These are phyloP conservation scores for Elaeis guineensis DNA, from an alignment of 176 grass and related monocot genomes.

Conservation along the genomic window DNA sequence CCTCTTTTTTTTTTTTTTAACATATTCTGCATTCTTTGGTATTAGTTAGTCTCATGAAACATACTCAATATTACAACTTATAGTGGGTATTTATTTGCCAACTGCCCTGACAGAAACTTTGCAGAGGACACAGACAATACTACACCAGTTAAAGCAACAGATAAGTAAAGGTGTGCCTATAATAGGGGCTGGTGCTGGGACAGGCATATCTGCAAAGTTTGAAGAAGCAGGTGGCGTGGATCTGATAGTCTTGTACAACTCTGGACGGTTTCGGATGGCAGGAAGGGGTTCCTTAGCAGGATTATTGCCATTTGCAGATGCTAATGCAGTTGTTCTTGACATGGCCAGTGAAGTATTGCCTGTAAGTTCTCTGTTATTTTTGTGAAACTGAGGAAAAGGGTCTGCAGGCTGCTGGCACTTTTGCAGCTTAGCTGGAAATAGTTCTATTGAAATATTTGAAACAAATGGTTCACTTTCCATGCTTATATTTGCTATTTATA, in stretches of 20 bases:
- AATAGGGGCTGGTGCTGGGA: conserved; percentile 82
- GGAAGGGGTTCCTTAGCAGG: conserved; percentile 88
- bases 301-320: conserved; percentile 80
- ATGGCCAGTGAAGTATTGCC: conserved; percentile 96
- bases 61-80: too few species aligned
- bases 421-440: too few species aligned
- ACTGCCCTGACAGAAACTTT: conserved; percentile 55
- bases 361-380: conserved; percentile 33
- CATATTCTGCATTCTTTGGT: too few species aligned
- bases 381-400: too few species aligned
- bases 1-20: background rate
- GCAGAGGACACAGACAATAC: conserved; percentile 48
- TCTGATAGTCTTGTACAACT: conserved; percentile 91
- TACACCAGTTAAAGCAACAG: conserved; percentile 57
- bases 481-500: too few species aligned
- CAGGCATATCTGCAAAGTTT: conserved; percentile 94
- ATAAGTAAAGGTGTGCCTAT: conserved; percentile 70
- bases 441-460: too few species aligned
- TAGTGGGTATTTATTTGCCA: background rate
- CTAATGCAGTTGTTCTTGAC: conserved; percentile 86
- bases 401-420: too few species aligned
- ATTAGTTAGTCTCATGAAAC: too few species aligned
- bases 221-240: conserved; percentile 96
- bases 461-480: too few species aligned
- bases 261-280: conserved; percentile 85